Evolutionary conservation across 257 asterid genomes (phyloP), one percentile per base, ranked within the genome.

Genomic region (Haberlea rhodopensis): DNA sequence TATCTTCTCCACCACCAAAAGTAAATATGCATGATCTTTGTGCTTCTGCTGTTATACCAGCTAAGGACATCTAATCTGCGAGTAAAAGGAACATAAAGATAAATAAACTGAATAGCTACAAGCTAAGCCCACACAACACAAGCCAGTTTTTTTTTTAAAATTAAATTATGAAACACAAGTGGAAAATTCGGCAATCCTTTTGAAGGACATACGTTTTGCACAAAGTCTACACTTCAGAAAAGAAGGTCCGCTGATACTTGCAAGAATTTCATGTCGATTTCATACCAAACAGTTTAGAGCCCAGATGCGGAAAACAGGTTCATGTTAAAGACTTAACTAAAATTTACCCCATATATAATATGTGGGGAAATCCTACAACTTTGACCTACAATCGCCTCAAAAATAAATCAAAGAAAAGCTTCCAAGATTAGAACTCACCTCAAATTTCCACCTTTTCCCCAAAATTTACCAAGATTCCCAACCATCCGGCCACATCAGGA

Each of bases 351-450:
- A 9, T 28, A 1, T 21, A 26, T 18, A 26, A 51, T 6, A 18
- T 8, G 37, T 18, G 20, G 24, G 24, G 48, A 60, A 40, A 29
- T 28, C 15, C 24, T 43, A 60, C 71, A 49, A 18, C 59, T 32
- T 57, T 29, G 37, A 67, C 27, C 51, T 45, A 26, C 56, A 57
- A 73, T 59, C 7, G 34, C 57, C 46, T 34, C n/a, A 25, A 6
- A 68, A 40, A 32, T 29, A 57, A 46, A 62, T 68, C 78, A 76
- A 76, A 65, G 70, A 52, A 74, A 45, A 52, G 31, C 63, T 45
- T 40, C 58, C 73, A 63, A 73, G 77, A 75, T 73, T 77, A 75
- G 69, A 61, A 73, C 76, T 65, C 69, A 73, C 74, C 79, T 28
- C 57, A 57, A 58, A 57, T 61, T 68, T 46, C 71, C 68, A 65